These are phyloP conservation scores for Epichloe sp. DNA, from an alignment of 2,329 filamentous ascomycete genomes.

Conservation along the genomic window DNA sequence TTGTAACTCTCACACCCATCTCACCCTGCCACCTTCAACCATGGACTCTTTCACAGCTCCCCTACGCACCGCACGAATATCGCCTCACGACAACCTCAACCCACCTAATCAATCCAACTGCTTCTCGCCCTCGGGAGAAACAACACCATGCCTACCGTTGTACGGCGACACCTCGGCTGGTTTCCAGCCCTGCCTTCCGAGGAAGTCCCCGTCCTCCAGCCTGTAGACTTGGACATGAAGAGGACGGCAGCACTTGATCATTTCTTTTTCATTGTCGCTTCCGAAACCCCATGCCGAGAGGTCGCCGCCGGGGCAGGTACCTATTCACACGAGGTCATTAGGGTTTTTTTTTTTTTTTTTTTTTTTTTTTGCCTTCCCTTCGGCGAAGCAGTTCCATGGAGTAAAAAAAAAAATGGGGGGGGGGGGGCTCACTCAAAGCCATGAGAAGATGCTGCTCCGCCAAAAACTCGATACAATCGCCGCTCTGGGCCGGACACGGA, in stretches of 20 bases:
- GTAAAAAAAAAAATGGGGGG: no score
- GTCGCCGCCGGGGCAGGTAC: conserved; percentile 70
- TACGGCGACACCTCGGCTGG: conserved; percentile 48
- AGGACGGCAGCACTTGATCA: conserved; percentile 58
- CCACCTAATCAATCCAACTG: neutral
- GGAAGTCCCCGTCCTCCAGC: conserved; percentile 37
- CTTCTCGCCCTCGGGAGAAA: conserved; percentile 13
- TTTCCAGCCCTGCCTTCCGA: conserved; percentile 47
- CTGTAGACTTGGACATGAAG: conserved; percentile 62
- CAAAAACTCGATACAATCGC: conserved; percentile 61
- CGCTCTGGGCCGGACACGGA: conserved; percentile 39
- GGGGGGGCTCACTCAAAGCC: conserved; percentile 32
- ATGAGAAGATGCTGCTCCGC: conserved; percentile 64
- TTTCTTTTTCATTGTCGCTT: conserved; percentile 51
- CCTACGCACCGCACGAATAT: no score
- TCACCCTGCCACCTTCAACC: no score
- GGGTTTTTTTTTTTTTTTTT: no score
- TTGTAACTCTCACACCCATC: no score
- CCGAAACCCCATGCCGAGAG: conserved; percentile 73
- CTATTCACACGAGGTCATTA: conserved; percentile 15
- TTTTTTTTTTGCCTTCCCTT: no score
- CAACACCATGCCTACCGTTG: conserved; percentile 47
- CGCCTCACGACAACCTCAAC: no score
- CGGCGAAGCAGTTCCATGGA: neutral
- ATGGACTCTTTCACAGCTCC: no score